A percentile compares a stretch with the other conserved stretches of the same genome.
Evolutionary conservation across 2,329 filamentous ascomycete species (phyloP).

Genomic region (Colletotrichum eleusines): DNA sequence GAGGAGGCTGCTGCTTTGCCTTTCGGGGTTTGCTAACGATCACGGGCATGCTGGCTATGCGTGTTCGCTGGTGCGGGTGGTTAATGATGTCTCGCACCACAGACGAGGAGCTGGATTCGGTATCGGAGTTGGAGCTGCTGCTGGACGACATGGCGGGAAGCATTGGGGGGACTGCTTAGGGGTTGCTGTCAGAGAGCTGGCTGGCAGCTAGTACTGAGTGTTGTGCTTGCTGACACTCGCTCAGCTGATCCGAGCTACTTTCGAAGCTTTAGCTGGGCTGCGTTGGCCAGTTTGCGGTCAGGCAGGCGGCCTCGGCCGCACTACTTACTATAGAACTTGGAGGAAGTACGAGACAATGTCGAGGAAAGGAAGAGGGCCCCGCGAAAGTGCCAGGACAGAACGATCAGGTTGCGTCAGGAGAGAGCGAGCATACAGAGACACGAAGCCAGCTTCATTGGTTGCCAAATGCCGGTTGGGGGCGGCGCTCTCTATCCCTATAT

Average conservation of each 20-base stretch:
- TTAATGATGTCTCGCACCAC: background rate
- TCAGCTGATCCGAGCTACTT: slow-evolving; percentile 2
- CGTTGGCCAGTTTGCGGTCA: background rate
- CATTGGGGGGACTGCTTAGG: background rate
- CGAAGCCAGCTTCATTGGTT: background rate
- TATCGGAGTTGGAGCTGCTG: slow-evolving; percentile 22
- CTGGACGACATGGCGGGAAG: slow-evolving; percentile 21
- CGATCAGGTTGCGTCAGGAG: background rate
- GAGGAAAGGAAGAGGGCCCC: background rate
- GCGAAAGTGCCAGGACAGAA: background rate
- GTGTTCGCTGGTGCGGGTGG: slow-evolving; percentile 16
- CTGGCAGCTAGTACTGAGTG: background rate
- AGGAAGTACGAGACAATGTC: background rate
- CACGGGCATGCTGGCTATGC: slow-evolving; percentile 34
- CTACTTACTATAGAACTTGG: background rate
- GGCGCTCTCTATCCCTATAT: background rate
- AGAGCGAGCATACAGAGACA: no score
- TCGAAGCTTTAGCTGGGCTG: background rate
- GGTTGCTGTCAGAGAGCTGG: background rate
- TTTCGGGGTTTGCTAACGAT: slow-evolving; percentile 19
- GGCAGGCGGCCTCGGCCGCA: background rate
- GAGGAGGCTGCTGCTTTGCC: slow-evolving; percentile 69
- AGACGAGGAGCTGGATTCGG: slow-evolving; percentile 11
- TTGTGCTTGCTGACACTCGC: background rate
- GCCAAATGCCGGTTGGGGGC: no score